Percentiles rank a stretch among this genome's conserved stretches.
phyloP scores from a whole-genome alignment of 139 green algal species.

The Tetradesmus lagerheimii region DNA sequence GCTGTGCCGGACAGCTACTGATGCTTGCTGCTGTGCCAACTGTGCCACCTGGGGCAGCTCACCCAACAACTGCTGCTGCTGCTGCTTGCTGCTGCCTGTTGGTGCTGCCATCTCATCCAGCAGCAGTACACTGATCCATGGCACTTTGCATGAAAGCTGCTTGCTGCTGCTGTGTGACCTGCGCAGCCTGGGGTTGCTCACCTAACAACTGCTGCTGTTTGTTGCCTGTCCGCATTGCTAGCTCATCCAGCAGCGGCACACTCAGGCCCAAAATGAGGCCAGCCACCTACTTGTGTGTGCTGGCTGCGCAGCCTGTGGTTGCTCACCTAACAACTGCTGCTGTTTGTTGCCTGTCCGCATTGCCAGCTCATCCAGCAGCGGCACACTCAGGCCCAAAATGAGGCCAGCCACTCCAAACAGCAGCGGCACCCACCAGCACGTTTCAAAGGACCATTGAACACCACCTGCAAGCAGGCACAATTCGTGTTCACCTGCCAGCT shows the following conservation, averaged over 20 bases:
- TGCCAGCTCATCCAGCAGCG: conserved; percentile 56
- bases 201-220: conserved; percentile 11
- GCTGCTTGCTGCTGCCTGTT: neutral
- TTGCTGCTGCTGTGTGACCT: no score
- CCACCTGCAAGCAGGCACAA: neutral
- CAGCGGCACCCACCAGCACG: conserved; percentile 77
- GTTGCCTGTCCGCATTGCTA: neutral
- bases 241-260: conserved; percentile 58
- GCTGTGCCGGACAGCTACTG: neutral
- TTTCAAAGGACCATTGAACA: conserved; percentile 55
- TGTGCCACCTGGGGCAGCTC: conserved; percentile 67
- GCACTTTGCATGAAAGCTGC: no score
- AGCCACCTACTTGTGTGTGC: no score
- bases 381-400: conserved; percentile 67
- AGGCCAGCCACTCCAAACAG: conserved; percentile 76
- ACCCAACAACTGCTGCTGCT: neutral
- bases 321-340: conserved; percentile 14
- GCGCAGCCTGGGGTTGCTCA: no score
- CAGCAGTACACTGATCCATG: no score
- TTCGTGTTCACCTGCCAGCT: no score
- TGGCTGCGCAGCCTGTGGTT: no score
- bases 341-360: neutral
- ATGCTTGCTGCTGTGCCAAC: neutral
- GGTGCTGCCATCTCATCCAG: conserved; percentile 51
- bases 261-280: conserved; percentile 72